These are phyloP conservation scores for Ulota crispa DNA, from an alignment of 225 moss, liverwort and hornwort genomes.

Conservation along the genomic window DNA sequence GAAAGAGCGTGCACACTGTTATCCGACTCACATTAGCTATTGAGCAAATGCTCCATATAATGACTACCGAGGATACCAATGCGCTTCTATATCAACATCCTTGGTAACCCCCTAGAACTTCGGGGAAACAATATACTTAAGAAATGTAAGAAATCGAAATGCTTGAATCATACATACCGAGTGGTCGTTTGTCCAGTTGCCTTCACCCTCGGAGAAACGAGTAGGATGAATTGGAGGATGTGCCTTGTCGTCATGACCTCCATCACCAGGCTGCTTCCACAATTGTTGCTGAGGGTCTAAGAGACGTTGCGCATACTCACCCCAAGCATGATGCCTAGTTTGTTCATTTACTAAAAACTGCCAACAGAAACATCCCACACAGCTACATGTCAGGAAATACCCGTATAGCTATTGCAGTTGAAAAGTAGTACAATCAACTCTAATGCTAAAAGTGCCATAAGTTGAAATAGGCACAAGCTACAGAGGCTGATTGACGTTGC, in stretches of 20 bases:
- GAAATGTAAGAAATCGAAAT: constrained; percentile 6
- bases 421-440: constrained; percentile 5
- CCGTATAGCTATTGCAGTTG: not conserved
- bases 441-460: not conserved
- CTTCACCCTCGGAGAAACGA: constrained; percentile 89
- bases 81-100: not conserved
- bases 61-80: constrained; percentile 10
- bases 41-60: not conserved
- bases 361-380: constrained; percentile 14
- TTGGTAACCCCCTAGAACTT: constrained; percentile 5
- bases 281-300: constrained; percentile 81
- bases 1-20: not conserved
- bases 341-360: constrained; percentile 83
- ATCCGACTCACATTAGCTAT: constrained; percentile 1
- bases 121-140: constrained; percentile 8
- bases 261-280: constrained; percentile 94
- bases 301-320: constrained; percentile 90
- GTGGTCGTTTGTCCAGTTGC: constrained; percentile 86
- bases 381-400: constrained; percentile 14
- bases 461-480: not conserved
- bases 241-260: constrained; percentile 96
- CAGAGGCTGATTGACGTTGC: not conserved
- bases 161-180: constrained; percentile 42
- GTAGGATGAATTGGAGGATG: constrained; percentile 99
- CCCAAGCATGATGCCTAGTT: constrained; percentile 78